Conservation (phyloP, 306 rosid species). For the Phaseolus lunatus region DNA sequence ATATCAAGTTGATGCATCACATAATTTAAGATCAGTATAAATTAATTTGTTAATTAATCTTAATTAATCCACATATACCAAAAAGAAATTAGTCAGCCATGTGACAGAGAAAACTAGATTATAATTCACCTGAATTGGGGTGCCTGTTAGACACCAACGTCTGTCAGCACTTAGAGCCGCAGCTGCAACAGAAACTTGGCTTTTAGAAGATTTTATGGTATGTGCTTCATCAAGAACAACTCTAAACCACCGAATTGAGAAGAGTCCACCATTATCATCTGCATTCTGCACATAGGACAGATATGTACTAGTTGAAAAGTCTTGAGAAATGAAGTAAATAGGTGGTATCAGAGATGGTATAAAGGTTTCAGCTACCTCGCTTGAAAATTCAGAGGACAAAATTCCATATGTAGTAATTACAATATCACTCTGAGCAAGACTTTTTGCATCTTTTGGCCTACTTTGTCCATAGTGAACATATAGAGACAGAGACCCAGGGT, state of each 20-base stretch:
- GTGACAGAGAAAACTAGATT: conserved; percentile 15
- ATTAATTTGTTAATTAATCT: background rate
- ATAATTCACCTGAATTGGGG: conserved; percentile 85
- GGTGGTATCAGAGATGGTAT: conserved; percentile 3
- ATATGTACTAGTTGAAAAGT: conserved; percentile 38
- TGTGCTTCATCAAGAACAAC: conserved; percentile 98
- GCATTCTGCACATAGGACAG: conserved; percentile 59
- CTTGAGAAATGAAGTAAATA: conserved; percentile 39
- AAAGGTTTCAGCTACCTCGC: conserved; percentile 68
- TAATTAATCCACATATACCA: conserved; percentile 22
- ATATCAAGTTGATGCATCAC: conserved; percentile 15
- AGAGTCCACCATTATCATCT: conserved; percentile 78
- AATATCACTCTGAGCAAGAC: conserved; percentile 76
- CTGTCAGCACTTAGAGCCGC: conserved; percentile 82
- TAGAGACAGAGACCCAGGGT: conserved; percentile 74
- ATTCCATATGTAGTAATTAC: conserved; percentile 91
- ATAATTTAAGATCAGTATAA: conserved; percentile 5
- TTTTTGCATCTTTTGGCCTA: conserved; percentile 84
- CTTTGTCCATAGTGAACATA: conserved; percentile 93
- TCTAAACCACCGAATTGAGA: conserved; percentile 90
- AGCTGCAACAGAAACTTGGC: conserved; percentile 86
- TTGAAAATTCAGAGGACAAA: conserved; percentile 85
- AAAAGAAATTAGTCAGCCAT: conserved; percentile 37
- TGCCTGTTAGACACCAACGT: conserved; percentile 98
- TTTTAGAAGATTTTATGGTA: conserved; percentile 89